Base-by-base conservation (phyloP, 106 monocot genomes). In the Dendrobium nobile region DNA sequence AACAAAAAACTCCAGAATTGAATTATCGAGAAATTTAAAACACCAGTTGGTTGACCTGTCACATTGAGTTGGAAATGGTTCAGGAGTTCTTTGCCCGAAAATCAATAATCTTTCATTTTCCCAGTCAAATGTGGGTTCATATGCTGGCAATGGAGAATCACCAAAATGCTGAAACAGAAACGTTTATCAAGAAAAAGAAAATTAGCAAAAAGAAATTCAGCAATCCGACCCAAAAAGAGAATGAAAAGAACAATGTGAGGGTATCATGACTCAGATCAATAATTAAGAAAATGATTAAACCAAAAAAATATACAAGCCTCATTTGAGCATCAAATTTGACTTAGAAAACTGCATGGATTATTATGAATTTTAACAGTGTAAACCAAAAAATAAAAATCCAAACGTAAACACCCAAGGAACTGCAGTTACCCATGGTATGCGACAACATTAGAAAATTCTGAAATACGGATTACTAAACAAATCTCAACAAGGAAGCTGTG, bases 61-160 rank as follows among this genome's bases (percentile, higher is more conserved):
- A 77, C 80, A 72, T 47, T 83, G 88, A 78, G 87, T 72, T 45
- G 90, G 90, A 73, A 91, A 77, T 80, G 75, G 79, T 79, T 91
- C 95, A 76, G 89, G 83, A 20, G 72, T 86, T 82, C 99, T 88
- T 88, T 99, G 99, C 77, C 99, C 99, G 87, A 91, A 95, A 84
- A 95, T 90, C 56, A 89, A 72, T 20, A 92, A 93, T 80, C 99
- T 91, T 84, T 99, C 99, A 89, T 83, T 93, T 84, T 95, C 99
- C 99, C 99, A 99, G 43, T 99, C 93, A 95, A 99, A 99, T 81
- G 93, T 87, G 9, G 99, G 99, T 68, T 99, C 99, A 84, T 99
- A 99, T 48, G 95, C 92, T 55, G 99, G 95, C 83, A 95, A 77
- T 55, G 99, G 95, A 74, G 99, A 99, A 48, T 91, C 84, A 19